Evolutionary conservation across 2,329 filamentous ascomycete genomes (phyloP), one percentile per base, ranked within the genome.

Genomic region (Polychaeton citri): DNA sequence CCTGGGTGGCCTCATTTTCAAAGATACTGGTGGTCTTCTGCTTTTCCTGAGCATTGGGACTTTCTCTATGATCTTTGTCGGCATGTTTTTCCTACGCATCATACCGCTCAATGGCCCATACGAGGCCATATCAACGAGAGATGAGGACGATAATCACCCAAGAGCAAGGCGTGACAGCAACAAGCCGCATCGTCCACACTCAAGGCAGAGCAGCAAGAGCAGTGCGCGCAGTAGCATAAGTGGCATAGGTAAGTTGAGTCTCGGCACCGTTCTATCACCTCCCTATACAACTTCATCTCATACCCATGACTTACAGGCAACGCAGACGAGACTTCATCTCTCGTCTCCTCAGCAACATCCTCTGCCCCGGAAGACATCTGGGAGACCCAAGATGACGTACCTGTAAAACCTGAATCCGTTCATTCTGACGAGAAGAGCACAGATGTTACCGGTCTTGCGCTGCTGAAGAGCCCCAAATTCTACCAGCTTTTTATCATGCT

Each of bases 401-500:
- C 41, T 28, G 15, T 15, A 10, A 28, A 28, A 7, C 15, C 24
- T 15, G 24, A 28, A 7, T 28, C 3, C 24, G 15, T 10, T 15
- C 69, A 76, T 60, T 69, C 76, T 68, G 74, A 76, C 67, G 79
- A 77, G 68, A 79, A 80, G 62, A 77, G 36, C 17, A 61, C 82
- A 84, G 90, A 96, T 76, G 81, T 96, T 53, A 83, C 88, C 55
- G 90, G 90, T 44, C 66, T 85, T 52, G 70, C 72, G 12, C 69
- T 98, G 53, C 62, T 94, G 20, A 66, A 66, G 36, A 76, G 72
- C 41, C 51, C 77, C 33, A 81, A 92, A 45, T 98, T 96, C 59
- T 96, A 87, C 86, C 81, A 92, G 52, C 63, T 93, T 19, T 96
- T 92, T 58, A 60, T 72, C 38, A 76, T 94, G 46, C 83, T 98